Percentiles rank a stretch among this genome's conserved stretches.
Conservation (phyloP, 2,329 filamentous ascomycete species). For the Talaromyces verruculosus region DNA sequence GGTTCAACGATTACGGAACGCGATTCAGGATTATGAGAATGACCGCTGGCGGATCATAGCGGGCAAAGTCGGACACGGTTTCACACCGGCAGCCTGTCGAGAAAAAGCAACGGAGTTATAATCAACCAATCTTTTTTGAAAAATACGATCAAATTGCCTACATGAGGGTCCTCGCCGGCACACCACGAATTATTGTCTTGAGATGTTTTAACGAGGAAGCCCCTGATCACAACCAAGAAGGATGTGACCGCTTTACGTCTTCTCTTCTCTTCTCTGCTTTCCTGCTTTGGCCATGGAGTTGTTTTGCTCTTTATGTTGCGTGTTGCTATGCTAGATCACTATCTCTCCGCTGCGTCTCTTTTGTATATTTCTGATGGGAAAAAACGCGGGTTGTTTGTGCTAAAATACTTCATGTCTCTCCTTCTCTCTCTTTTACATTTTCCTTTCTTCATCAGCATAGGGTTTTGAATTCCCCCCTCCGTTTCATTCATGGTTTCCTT, state of each 20-base stretch:
- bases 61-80: conserved; percentile 85
- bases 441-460: not conserved
- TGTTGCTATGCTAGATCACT: conserved; percentile 9
- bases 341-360: conserved; percentile 1
- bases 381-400: not conserved
- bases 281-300: conserved; percentile 9
- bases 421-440: not conserved
- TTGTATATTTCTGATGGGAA: not conserved
- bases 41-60: conserved; percentile 92
- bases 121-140: conserved; percentile 2
- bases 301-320: conserved; percentile 1
- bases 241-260: not conserved
- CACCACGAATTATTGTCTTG: conserved; percentile 1
- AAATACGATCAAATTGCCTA: not conserved
- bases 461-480: not conserved
- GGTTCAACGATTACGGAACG: conserved; percentile 42
- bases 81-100: conserved; percentile 82
- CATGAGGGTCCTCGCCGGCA: not conserved
- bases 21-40: conserved; percentile 46
- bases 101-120: conserved; percentile 70
- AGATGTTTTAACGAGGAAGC: not conserved
- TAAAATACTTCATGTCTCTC: conserved; percentile 1
- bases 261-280: not conserved
- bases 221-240: not conserved
- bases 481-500: not conserved